Base-by-base conservation (phyloP, 495 filamentous ascomycete species). In the Thermothielavioides terrestris region DNA sequence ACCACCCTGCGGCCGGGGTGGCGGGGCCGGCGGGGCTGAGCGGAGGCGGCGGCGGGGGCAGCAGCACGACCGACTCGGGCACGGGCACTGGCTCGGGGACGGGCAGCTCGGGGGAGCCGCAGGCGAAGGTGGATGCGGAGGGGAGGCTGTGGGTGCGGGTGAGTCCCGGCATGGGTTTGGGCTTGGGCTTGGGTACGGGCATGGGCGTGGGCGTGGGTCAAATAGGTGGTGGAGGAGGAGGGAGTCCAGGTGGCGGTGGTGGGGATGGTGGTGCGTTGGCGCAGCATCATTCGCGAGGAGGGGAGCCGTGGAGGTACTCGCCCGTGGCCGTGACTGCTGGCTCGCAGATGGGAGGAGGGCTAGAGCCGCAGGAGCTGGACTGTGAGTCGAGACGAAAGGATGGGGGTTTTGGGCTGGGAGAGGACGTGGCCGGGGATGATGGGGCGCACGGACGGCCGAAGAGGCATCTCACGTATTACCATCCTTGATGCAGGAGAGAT, bases 131-230 rank as follows among this genome's bases (percentile, higher is more conserved):
- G 6, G 60, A 63, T 14, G 23, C 48, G 0, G 54, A 58, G 34
- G 60, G 60, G 3, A n/a, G 60, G 40, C 20, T 63, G 22, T 63
- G 60, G 60, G 50, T 60, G 52, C 56, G 50, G 40, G 56, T 62
- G 5, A 10, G 27, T 28, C 18, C 35, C 35, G 14, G 32, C 32
- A 6, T 15, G n/a, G n/a, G n/a, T n/a, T n/a, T n/a, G n/a, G n/a
- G n/a, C n/a, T n/a, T n/a, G n/a, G n/a, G n/a, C n/a, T n/a, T n/a
- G n/a, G n/a, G n/a, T n/a, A n/a, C n/a, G n/a, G n/a, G n/a, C n/a
- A n/a, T n/a, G n/a, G n/a, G 14, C 10, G 12, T 15, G 34, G 15
- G 10, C 34, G 2, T 36, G 12, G 34, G 10, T 36, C 34, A n/a
- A 36, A 6, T n/a, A n/a, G 35, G 15, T 8, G 0, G 10, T 6